These are phyloP conservation scores for Boletus rubroflammeus DNA, from an alignment of 768 basidiomycete species.

Conservation along the genomic window DNA sequence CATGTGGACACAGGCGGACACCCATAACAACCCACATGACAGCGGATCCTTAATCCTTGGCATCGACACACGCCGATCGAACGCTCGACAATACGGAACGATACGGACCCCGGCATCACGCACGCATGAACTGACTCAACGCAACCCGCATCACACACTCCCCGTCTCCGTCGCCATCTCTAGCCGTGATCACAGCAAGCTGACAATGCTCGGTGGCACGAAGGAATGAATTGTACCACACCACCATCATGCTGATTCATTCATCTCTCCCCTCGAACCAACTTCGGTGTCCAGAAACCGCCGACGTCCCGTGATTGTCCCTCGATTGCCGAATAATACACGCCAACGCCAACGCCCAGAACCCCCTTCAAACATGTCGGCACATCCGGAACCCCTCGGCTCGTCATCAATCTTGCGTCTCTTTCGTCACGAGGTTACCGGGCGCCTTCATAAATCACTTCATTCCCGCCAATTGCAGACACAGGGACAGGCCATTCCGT, in stretches of 20 bases:
- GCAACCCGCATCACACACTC: background rate
- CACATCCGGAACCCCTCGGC: background rate
- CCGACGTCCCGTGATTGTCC: background rate
- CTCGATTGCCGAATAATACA: background rate
- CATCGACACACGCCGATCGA: slow-evolving; percentile 3
- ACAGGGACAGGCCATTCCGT: background rate
- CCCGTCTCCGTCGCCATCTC: background rate
- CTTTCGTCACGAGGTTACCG: background rate
- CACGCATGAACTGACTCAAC: background rate
- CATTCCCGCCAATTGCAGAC: background rate
- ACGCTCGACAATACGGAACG: slow-evolving; percentile 1
- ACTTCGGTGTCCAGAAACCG: background rate
- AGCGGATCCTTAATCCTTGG: slow-evolving; percentile 6
- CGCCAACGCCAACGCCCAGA: slow-evolving; percentile 2
- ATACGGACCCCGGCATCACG: slow-evolving; percentile 8
- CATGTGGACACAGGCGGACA: slow-evolving; percentile 5
- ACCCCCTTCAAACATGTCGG: slow-evolving; percentile 6
- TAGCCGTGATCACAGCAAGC: slow-evolving; percentile 5
- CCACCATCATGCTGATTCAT: background rate
- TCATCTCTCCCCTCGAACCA: background rate
- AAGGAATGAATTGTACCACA: background rate
- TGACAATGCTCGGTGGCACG: slow-evolving; percentile 3
- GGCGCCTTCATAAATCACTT: background rate
- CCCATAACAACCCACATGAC: slow-evolving; percentile 13
- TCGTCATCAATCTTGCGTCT: background rate